Evolutionary conservation across 441 rosid genomes (phyloP), one percentile per base, ranked within the genome.

Genomic region (Euphorbia corollata): DNA sequence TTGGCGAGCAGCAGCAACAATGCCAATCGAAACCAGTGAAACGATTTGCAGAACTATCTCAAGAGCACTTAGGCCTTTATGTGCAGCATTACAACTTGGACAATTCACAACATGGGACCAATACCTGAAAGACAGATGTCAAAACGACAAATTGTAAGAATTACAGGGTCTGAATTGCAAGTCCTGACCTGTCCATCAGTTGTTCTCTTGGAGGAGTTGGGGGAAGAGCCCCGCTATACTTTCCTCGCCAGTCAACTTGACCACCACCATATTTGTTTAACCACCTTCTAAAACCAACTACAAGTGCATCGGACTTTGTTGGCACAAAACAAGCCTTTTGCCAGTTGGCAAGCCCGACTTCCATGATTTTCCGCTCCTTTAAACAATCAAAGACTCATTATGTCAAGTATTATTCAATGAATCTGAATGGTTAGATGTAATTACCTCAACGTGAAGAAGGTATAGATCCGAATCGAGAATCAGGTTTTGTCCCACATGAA

Each of bases 91-190:
- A 81, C 98, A 92, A 76, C 97, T 92, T 68, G 79, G 67, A 71
- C 97, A 92, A 75, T 85, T 92, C 82, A 83, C 91, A 47, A 87
- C 91, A 78, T 92, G 97, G 32, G 94, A 79, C 96, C 97, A 80
- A 70, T 89, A 89, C 89, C 96, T 91, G 81, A 50, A 50, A 50
- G 9, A 50, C 8, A 18, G 54, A 18, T 16, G 24, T 54, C 13
- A 54, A 54, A 54, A 19, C 6, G 5, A 20, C 27, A 20, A 54
- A 20, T 54, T 54, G 15, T 19, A 9, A 0, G 1, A 19, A 54
- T 24, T 54, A 54, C 30, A 19, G 58, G 53, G 15, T 19, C 22
- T 6, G 19, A 34, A 24, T 12, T 45, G 12, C 12, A 30, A n/a
- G 22, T 43, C 27, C 10, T 71, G 76, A 91, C 94, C 98, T 87